A percentile compares a stretch with the other conserved stretches of the same genome.
Evolutionary conservation across 768 basidiomycete species (phyloP).

Genomic region (Lactarius hatsudake): DNA sequence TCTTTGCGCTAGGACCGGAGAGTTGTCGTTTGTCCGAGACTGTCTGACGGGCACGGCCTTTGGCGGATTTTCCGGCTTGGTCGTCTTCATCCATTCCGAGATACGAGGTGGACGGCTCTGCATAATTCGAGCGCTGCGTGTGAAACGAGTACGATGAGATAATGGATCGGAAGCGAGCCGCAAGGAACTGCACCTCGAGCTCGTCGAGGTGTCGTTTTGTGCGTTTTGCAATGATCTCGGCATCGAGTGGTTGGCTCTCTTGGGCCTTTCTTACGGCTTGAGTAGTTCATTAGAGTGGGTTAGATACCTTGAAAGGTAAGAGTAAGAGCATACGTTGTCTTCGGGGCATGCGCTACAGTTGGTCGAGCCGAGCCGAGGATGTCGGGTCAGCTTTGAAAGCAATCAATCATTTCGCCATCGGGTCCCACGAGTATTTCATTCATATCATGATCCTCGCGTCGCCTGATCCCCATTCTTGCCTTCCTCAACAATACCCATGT

Average conservation of each 20-base stretch:
- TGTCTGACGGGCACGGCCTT: conserved; percentile 71
- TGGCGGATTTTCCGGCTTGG: conserved; percentile 47
- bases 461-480: not conserved
- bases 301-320: not conserved
- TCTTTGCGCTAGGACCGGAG: conserved; percentile 50
- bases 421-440: conserved; percentile 25
- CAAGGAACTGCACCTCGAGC: conserved; percentile 57
- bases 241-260: conserved; percentile 44
- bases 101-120: conserved; percentile 48
- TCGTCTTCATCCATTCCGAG: conserved; percentile 45
- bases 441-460: not conserved
- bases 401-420: conserved; percentile 25
- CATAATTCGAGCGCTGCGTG: conserved; percentile 71
- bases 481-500: conserved; percentile 10
- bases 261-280: conserved; percentile 50
- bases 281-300: not conserved
- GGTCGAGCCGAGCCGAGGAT: conserved; percentile 9
- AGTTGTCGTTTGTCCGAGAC: conserved; percentile 73
- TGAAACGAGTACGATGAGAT: conserved; percentile 15
- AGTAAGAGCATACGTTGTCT: conserved; percentile 17
- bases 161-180: conserved; percentile 19
- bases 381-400: conserved; percentile 5
- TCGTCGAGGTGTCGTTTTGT: conserved; percentile 78
- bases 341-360: conserved; percentile 14
- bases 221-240: conserved; percentile 71